Evolutionary conservation across 2,329 filamentous ascomycete species (phyloP).

Genomic region (Nigrospora osmanthi): DNA sequence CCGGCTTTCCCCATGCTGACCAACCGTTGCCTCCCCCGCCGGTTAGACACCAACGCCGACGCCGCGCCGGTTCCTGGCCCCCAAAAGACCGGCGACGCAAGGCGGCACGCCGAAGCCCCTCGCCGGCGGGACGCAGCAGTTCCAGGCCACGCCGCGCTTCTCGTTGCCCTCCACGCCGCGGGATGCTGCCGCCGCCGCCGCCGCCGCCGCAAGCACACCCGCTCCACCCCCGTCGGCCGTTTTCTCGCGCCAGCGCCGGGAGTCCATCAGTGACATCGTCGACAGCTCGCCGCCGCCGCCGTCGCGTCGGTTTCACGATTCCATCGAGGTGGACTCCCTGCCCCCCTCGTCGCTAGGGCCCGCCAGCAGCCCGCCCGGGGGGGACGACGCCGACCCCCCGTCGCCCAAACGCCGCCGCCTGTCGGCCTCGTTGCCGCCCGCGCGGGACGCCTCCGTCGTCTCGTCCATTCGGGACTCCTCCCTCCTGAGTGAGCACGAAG

Average conservation of each 20-base stretch:
- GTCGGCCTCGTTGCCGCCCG: conserved; percentile 18
- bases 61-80: conserved; percentile 21
- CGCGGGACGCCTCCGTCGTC: not conserved
- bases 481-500: no score
- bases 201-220: conserved; percentile 6
- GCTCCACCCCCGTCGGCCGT: conserved; percentile 10
- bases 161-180: conserved; percentile 21
- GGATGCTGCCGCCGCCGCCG: not conserved
- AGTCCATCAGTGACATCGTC: conserved; percentile 14
- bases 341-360: not conserved
- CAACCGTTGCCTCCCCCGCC: no score
- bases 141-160: conserved; percentile 22
- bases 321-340: conserved; percentile 3
- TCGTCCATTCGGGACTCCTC: no score
- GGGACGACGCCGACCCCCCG: conserved; percentile 2
- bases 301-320: conserved; percentile 1
- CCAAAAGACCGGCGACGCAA: conserved; percentile 15
- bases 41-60: conserved; percentile 17
- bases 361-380: not conserved
- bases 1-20: no score
- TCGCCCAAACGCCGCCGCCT: conserved; percentile 28
- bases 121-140: conserved; percentile 17
- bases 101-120: conserved; percentile 17
- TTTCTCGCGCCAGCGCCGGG: conserved; percentile 8
- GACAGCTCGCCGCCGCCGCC: conserved; percentile 19